A percentile compares a stretch with the other conserved stretches of the same genome.
These are phyloP conservation scores for Diaporthe sp. DNA, from an alignment of 2,329 filamentous ascomycete genomes.

Conservation along the genomic window DNA sequence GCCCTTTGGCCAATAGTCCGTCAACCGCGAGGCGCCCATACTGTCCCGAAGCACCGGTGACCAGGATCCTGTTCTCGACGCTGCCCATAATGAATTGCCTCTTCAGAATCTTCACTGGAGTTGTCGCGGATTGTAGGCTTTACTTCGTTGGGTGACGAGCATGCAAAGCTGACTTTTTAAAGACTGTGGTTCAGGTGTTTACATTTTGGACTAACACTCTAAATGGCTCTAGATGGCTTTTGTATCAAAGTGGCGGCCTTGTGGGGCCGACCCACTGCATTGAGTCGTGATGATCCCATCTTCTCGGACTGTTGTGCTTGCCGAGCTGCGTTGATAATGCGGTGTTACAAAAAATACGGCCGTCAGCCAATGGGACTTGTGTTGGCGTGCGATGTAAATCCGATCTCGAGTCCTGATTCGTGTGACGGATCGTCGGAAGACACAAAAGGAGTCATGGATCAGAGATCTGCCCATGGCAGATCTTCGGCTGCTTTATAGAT, in stretches of 20 bases:
- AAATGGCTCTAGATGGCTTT: neutral
- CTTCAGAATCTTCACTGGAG: too few species aligned
- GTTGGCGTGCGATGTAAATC: neutral
- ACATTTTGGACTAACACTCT: neutral
- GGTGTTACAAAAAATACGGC: neutral
- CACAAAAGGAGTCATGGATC: neutral
- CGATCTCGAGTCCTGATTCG: slow-evolving; percentile 1
- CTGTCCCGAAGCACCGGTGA: slow-evolving; percentile 15
- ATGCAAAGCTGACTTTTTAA: neutral
- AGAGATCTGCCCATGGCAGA: neutral
- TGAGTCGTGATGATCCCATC: neutral
- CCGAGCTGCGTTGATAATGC: neutral
- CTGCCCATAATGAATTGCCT: neutral
- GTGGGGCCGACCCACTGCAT: slow-evolving; percentile 4
- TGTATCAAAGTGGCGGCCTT: neutral
- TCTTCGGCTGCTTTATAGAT: neutral
- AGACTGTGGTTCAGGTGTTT: neutral
- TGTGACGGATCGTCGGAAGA: neutral
- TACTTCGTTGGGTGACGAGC: neutral
- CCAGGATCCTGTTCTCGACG: neutral
- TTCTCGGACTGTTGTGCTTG: neutral
- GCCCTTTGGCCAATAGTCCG: neutral
- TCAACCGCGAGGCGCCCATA: slow-evolving; percentile 15
- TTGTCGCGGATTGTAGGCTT: too few species aligned
- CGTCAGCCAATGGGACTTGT: neutral